Conservation (phyloP, 1,284 basidiomycete species). For the Golubevia sp. region DNA sequence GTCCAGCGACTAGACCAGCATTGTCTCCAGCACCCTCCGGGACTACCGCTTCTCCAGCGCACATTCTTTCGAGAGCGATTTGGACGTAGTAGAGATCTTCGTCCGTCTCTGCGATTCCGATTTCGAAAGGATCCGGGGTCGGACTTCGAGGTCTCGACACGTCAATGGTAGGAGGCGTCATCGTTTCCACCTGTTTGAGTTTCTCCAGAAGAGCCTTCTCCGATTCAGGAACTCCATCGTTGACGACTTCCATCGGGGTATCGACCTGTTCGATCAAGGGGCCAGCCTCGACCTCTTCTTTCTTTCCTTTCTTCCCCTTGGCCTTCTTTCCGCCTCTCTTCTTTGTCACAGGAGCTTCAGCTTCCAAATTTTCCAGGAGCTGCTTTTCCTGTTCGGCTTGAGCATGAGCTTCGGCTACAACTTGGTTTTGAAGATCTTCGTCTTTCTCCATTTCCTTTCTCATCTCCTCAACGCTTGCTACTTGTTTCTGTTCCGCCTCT, state of each 20-base stretch:
- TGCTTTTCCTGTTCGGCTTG: background rate
- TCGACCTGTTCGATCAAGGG: background rate
- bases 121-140: conserved; percentile 67
- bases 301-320: background rate
- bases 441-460: conserved; percentile 4
- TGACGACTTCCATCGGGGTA: background rate
- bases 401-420: background rate
- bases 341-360: no score
- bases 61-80: conserved; percentile 67
- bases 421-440: no score
- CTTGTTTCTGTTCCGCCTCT: background rate
- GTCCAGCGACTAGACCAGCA: background rate
- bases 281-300: background rate
- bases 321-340: no score
- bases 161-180: conserved; percentile 26
- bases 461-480: background rate
- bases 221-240: background rate
- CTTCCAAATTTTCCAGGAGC: no score
- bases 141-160: conserved; percentile 24
- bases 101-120: conserved; percentile 77
- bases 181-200: background rate
- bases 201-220: background rate
- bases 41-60: conserved; percentile 20
- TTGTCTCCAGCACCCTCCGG: background rate
- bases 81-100: conserved; percentile 88